These are phyloP conservation scores for Globisporangium carolinianum DNA, from an alignment of 352 stramenopile species.

Conservation along the genomic window DNA sequence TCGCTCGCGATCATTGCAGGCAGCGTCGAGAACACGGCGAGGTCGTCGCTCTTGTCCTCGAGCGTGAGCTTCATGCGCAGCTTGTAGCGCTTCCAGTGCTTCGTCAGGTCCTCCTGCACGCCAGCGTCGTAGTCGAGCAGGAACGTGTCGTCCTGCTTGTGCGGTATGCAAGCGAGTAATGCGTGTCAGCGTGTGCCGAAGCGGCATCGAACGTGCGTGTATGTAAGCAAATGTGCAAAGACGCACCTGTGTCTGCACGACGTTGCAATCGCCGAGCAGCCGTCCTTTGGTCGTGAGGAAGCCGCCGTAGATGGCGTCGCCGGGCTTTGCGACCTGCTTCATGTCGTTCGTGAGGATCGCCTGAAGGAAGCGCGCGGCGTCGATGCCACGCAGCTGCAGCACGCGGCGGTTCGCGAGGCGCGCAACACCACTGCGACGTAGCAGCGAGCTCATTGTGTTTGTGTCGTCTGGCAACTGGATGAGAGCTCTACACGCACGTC, in stretches of 20 bases:
- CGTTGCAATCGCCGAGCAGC: conserved; percentile 67
- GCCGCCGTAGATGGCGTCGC: conserved; percentile 65
- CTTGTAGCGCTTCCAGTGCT: conserved; percentile 88
- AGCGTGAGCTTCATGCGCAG: conserved; percentile 78
- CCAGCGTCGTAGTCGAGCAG: conserved; percentile 64
- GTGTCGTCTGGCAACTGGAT: background rate
- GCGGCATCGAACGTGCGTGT: background rate
- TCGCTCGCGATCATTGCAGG: conserved; percentile 28
- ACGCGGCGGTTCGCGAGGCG: conserved; percentile 45
- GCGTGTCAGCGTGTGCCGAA: background rate
- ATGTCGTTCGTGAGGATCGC: conserved; percentile 85
- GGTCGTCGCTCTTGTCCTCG: conserved; percentile 53
- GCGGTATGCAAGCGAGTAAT: background rate
- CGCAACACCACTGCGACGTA: conserved; percentile 34
- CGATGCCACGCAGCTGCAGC: conserved; percentile 62
- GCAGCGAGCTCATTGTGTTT: conserved; percentile 15
- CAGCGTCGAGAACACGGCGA: conserved; percentile 43
- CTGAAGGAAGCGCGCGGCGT: conserved; percentile 73
- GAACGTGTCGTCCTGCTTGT: conserved; percentile 45
- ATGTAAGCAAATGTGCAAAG: background rate
- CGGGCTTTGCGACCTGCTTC: conserved; percentile 36
- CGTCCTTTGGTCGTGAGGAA: conserved; percentile 80
- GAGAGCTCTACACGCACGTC: background rate
- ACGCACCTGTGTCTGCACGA: conserved; percentile 52
- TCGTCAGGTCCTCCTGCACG: conserved; percentile 48